These are phyloP conservation scores for Leccinum rimulosum DNA, from an alignment of 768 basidiomycete species.

Conservation along the genomic window DNA sequence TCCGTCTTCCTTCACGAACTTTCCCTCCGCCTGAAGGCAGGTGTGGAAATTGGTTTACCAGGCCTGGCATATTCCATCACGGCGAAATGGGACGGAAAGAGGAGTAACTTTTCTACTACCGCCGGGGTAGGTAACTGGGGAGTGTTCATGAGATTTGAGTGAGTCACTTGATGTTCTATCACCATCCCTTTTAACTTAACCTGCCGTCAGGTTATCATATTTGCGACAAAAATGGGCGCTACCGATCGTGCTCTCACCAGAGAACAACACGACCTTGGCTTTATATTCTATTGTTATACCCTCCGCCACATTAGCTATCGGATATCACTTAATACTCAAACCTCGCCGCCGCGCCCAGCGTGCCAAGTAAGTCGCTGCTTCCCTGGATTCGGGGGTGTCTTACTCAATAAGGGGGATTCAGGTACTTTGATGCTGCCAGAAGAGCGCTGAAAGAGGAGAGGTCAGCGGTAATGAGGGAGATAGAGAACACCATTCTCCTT, in stretches of 20 bases:
- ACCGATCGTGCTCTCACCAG: constrained; percentile 55
- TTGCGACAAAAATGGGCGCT: constrained; percentile 55
- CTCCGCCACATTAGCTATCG: constrained; percentile 47
- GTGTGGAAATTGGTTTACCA: constrained; percentile 45
- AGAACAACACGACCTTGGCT: constrained; percentile 45
- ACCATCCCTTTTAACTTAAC: constrained; percentile 12
- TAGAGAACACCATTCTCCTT: constrained; percentile 57
- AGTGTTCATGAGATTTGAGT: constrained; percentile 58
- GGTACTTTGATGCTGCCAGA: constrained; percentile 65
- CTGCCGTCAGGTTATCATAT: constrained; percentile 45
- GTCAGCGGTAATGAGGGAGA: constrained; percentile 58
- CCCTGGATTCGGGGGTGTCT: constrained; percentile 8
- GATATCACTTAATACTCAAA: constrained; percentile 57
- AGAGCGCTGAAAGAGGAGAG: constrained; percentile 63
- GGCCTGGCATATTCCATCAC: constrained; percentile 44
- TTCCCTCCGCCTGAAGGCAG: constrained; percentile 48
- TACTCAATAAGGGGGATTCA: constrained; percentile 32
- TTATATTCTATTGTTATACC: constrained; percentile 55
- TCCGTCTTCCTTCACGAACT: constrained; percentile 55
- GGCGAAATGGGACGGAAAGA: constrained; percentile 49
- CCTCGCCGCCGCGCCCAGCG: constrained; percentile 54
- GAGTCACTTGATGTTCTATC: constrained; percentile 14
- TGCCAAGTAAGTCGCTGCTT: constrained; percentile 41
- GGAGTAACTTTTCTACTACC: constrained; percentile 41
- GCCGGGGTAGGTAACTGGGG: constrained; percentile 46